Percentiles rank a stretch among this genome's conserved stretches.
Evolutionary conservation across 108 stramenopile genomes (phyloP).

Genomic region (Pseudonitzschia delicatissima): DNA sequence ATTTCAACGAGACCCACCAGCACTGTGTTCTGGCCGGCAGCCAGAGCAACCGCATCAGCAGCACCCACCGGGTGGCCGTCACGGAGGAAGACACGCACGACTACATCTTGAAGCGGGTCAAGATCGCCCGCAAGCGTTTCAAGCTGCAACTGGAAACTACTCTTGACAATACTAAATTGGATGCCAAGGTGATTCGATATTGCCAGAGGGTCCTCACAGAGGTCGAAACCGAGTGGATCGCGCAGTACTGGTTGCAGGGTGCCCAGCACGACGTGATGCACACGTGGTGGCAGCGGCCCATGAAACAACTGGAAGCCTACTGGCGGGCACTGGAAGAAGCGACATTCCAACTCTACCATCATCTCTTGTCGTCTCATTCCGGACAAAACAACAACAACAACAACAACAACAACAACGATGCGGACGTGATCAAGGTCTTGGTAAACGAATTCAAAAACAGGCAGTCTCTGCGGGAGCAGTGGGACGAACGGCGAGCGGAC

Average conservation of each 20-base stretch:
- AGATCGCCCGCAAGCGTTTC: conserved; percentile 24
- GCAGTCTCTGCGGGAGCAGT: conserved; percentile 21
- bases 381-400: neutral
- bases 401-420: neutral
- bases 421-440: conserved; percentile 17
- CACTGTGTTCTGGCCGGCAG: conserved; percentile 70
- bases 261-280: conserved; percentile 46
- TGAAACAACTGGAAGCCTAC: conserved; percentile 24
- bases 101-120: conserved; percentile 27
- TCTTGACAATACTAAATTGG: neutral
- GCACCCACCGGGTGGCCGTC: conserved; percentile 58
- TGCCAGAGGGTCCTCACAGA: conserved; percentile 60
- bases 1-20: conserved; percentile 86
- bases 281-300: conserved; percentile 34
- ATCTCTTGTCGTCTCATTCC: neutral
- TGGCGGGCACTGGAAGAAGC: conserved; percentile 19
- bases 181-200: conserved; percentile 26
- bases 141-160: conserved; percentile 14
- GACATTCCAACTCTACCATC: conserved; percentile 11
- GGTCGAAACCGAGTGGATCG: conserved; percentile 82
- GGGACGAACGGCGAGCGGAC: conserved; percentile 32
- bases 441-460: conserved; percentile 20
- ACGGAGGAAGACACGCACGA: conserved; percentile 29
- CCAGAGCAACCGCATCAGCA: conserved; percentile 44
- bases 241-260: conserved; percentile 81